Percentiles rank a stretch among this genome's conserved stretches.
Evolutionary conservation across 176 grass and related monocot species (phyloP).

Genomic region (Musa itinerans): DNA sequence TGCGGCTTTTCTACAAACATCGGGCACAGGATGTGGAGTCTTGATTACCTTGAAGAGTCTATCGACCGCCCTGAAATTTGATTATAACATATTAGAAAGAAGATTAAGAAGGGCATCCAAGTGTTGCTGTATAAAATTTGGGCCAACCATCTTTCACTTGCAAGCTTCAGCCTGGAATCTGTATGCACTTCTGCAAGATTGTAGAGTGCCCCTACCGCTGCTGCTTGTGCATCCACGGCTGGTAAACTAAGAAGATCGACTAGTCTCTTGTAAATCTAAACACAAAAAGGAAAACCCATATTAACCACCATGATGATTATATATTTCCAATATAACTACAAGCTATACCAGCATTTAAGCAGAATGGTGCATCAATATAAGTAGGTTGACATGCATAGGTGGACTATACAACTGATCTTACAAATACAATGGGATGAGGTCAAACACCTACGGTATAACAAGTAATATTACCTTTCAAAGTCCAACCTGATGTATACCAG

Average conservation of each 20-base stretch:
- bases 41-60: slow-evolving; percentile 85
- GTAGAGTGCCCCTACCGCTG: slow-evolving; percentile 85
- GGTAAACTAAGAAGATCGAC: slow-evolving; percentile 88
- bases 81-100: slow-evolving; percentile 11
- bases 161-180: slow-evolving; percentile 88
- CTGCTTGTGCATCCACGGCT: slow-evolving; percentile 88
- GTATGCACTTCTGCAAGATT: slow-evolving; percentile 94
- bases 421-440: not conserved
- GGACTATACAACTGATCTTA: no score
- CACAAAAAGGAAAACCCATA: slow-evolving; percentile 7
- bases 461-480: not conserved
- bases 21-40: slow-evolving; percentile 60
- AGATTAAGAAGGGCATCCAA: not conserved
- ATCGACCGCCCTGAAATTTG: slow-evolving; percentile 77
- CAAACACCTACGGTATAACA: not conserved
- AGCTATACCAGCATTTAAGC: not conserved
- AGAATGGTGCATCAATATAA: not conserved
- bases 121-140: no score
- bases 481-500: not conserved
- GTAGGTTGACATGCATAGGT: not conserved
- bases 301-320: not conserved
- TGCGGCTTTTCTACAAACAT: slow-evolving; percentile 80
- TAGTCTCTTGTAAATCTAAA: slow-evolving; percentile 78
- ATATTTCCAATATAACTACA: not conserved
- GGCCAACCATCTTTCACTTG: slow-evolving; percentile 73